Base-by-base conservation (phyloP, 2,329 filamentous ascomycete species). In the Botrytis pseudocinerea region DNA sequence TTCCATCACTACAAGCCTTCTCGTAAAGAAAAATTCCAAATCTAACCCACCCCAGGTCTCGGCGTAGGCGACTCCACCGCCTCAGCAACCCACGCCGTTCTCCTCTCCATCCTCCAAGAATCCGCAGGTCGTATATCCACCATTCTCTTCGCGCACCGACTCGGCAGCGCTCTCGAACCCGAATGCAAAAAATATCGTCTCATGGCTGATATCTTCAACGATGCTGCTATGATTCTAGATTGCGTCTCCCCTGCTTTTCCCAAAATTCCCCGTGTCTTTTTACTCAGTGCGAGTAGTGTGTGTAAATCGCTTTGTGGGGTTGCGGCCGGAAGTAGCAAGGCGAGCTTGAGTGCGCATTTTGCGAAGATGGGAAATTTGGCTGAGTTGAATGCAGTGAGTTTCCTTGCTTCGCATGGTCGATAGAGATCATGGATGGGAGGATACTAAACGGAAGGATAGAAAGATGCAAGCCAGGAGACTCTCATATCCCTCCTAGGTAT, bases 391-490 rank as follows among this genome's bases (percentile, higher is more conserved):
- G 95, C 95, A 73, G 88, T 89, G 79, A 80, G 87, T 85, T 10
- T 51, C n/a, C 14, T 12, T 38, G 16, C 2, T 18, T 40, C 25
- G 44, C 25, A n/a, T 54, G 25, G n/a, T 51, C 22, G 18, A n/a
- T 40, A 71, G 40, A 16, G 25, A n/a, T 14, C 42, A 44, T 59
- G 32, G 8, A 51, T 51, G 35, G 8, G 68, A 9, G 25, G 35
- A 38, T 40, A 46, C 73, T 79, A 32, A 77, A 77, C 38, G 66
- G 62, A 20, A 64, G 16, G 51, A 61, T 35, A 82, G 80, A 91
- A 97, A 87, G 95, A 98, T 81, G 94, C 94, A 20, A 97, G 93
- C 76, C 96, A 98, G 83, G 96, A 98, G 83, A 98, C 95, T 0
- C 90, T 97, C 32, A 93, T 99, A 73, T 95, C 93, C 2, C 85